Evolutionary conservation across 1,139 yeast species (phyloP).

Genomic region (Suhomyces yuchorum): DNA sequence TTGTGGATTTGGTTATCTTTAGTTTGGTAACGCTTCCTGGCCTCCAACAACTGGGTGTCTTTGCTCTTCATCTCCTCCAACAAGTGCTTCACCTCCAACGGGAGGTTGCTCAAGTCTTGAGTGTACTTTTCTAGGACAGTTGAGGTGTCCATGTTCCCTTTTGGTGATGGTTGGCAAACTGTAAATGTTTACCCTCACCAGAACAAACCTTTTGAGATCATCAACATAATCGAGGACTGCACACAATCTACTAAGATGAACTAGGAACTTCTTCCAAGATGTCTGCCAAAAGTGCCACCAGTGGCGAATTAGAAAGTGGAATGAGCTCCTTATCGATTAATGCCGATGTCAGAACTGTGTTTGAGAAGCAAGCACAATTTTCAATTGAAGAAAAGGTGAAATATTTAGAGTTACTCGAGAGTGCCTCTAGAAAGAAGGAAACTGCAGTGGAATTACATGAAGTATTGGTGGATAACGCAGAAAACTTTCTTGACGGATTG

Average conservation of each 20-base stretch:
- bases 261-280: not conserved
- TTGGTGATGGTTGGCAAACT: not conserved
- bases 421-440: slow-evolving; percentile 19
- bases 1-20: slow-evolving; percentile 82
- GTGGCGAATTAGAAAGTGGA: not conserved
- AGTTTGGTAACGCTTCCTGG: slow-evolving; percentile 65
- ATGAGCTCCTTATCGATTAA: not conserved
- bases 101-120: slow-evolving; percentile 71
- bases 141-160: slow-evolving; percentile 46
- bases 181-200: not conserved
- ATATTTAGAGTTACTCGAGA: not conserved
- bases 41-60: slow-evolving; percentile 68
- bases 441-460: slow-evolving; percentile 19
- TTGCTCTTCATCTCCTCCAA: slow-evolving; percentile 76
- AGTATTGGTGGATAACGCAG: slow-evolving; percentile 23
- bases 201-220: not conserved
- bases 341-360: not conserved
- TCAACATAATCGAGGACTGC: not conserved
- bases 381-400: not conserved
- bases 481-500: slow-evolving; percentile 23
- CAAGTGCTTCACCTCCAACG: slow-evolving; percentile 83
- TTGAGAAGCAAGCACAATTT: not conserved
- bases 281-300: not conserved
- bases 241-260: not conserved
- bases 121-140: slow-evolving; percentile 52